A percentile compares a stretch with the other conserved stretches of the same genome.
phyloP scores from a whole-genome alignment of 2,329 filamentous ascomycete species.

The Trichoderma afroharzianum region DNA sequence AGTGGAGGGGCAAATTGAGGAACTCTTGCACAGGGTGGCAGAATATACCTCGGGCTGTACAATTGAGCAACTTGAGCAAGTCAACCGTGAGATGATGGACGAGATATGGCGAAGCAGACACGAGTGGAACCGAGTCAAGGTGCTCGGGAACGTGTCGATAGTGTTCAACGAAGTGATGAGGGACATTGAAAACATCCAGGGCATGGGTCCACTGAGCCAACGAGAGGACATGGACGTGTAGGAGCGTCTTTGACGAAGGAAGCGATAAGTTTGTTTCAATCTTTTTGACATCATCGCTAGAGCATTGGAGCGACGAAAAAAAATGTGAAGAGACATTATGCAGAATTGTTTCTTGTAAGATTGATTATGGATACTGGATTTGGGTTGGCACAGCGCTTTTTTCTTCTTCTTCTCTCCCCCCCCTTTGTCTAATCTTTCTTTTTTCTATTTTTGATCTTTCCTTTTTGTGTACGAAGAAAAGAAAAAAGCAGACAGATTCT shows the following conservation, averaged over 20 bases:
- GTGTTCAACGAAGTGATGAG: conserved; percentile 73
- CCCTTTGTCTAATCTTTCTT: conserved; percentile 1
- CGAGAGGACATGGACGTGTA: conserved; percentile 20
- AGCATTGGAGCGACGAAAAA: neutral
- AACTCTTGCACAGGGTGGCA: conserved; percentile 62
- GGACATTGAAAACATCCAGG: conserved; percentile 60
- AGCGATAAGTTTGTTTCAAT: neutral
- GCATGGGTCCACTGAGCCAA: conserved; percentile 43
- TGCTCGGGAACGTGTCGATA: conserved; percentile 58
- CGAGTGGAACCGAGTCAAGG: conserved; percentile 79
- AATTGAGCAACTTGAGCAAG: conserved; percentile 92
- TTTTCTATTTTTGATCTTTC: neutral
- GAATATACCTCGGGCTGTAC: conserved; percentile 70
- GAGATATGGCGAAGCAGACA: conserved; percentile 75
- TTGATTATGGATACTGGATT: conserved; percentile 2
- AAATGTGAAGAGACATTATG: neutral
- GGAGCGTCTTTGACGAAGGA: conserved; percentile 15
- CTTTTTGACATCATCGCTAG: neutral
- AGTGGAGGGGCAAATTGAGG: conserved; percentile 47
- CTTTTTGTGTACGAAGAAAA: conserved; percentile 1
- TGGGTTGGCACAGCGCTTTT: conserved; percentile 15
- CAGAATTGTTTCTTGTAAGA: conserved; percentile 5
- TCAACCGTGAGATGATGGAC: conserved; percentile 87
- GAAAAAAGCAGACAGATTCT: neutral
- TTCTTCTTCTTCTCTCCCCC: neutral